Evolutionary conservation across 176 grass and related monocot genomes (phyloP).

Genomic region (Pontederia crassipes): DNA sequence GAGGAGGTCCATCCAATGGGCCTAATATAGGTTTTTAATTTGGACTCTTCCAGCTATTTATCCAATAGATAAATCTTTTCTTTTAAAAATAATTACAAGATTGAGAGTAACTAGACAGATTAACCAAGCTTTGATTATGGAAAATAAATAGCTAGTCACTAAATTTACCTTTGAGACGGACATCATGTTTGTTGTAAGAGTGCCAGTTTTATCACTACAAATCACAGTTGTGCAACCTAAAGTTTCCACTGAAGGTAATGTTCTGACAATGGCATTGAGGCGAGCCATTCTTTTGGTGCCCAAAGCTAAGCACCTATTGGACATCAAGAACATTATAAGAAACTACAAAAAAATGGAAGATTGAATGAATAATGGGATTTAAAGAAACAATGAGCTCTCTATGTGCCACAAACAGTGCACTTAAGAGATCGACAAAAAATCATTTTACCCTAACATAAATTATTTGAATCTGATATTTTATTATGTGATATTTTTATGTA

Average conservation of each 20-base stretch:
- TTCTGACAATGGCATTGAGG: constrained; percentile 86
- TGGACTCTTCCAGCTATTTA: too few species aligned
- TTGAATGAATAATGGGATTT: too few species aligned
- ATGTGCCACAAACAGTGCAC: too few species aligned
- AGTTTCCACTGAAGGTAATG: constrained; percentile 92
- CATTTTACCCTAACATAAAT: too few species aligned
- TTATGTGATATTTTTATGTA: too few species aligned
- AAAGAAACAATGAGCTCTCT: too few species aligned
- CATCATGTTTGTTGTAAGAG: constrained; percentile 99
- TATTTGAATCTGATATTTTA: too few species aligned
- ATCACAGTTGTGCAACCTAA: constrained; percentile 98
- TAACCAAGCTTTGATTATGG: not conserved
- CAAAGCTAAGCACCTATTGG: constrained; percentile 82
- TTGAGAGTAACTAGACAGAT: constrained; percentile 2
- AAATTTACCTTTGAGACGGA: constrained; percentile 86
- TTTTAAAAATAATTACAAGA: not conserved
- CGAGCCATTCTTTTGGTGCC: constrained; percentile 99
- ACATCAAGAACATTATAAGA: constrained; percentile 10
- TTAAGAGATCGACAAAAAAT: too few species aligned
- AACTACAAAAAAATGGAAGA: too few species aligned
- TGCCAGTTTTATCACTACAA: constrained; percentile 97
- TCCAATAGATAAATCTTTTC: too few species aligned
- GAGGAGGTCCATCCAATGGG: too few species aligned
- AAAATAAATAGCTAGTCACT: not conserved
- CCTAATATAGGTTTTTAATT: too few species aligned